Conservation (phyloP, 805 yeast species). For the Kazachstania bromeliacearum region DNA sequence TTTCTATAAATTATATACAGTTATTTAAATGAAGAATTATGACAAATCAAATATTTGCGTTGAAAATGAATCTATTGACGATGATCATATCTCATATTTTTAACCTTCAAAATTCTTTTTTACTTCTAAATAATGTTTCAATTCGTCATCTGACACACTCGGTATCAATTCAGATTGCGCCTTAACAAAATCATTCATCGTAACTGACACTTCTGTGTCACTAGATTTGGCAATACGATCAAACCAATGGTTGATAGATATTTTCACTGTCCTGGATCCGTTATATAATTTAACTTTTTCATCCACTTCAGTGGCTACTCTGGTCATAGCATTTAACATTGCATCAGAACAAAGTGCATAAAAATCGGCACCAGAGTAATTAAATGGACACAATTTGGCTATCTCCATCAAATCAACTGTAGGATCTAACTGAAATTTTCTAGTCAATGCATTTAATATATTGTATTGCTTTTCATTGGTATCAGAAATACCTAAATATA, state of each 20-base stretch:
- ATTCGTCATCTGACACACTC: slow-evolving; percentile 79
- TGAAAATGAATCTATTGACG: too few relatives aligned
- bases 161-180: slow-evolving; percentile 69
- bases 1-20: too few relatives aligned
- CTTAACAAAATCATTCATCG: slow-evolving; percentile 63
- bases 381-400: slow-evolving; percentile 70
- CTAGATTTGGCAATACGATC: slow-evolving; percentile 61
- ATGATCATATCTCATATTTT: background rate
- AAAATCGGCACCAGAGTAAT: slow-evolving; percentile 97
- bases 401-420: slow-evolving; percentile 50
- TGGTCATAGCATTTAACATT: slow-evolving; percentile 91
- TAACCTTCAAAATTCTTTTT: slow-evolving; percentile 60
- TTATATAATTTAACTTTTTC: slow-evolving; percentile 48
- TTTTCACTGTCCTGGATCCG: slow-evolving; percentile 32
- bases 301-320: slow-evolving; percentile 75
- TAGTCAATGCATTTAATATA: slow-evolving; percentile 76
- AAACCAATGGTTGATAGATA: slow-evolving; percentile 82
- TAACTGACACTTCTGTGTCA: slow-evolving; percentile 63
- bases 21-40: too few relatives aligned
- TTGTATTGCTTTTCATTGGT: slow-evolving; percentile 82
- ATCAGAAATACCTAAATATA: slow-evolving; percentile 87
- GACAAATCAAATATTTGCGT: too few relatives aligned
- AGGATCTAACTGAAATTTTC: slow-evolving; percentile 60
- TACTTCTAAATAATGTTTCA: slow-evolving; percentile 71
- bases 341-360: slow-evolving; percentile 94